Conservation (phyloP, 176 grass and related monocot genomes). For the Aegilops longissima region DNA sequence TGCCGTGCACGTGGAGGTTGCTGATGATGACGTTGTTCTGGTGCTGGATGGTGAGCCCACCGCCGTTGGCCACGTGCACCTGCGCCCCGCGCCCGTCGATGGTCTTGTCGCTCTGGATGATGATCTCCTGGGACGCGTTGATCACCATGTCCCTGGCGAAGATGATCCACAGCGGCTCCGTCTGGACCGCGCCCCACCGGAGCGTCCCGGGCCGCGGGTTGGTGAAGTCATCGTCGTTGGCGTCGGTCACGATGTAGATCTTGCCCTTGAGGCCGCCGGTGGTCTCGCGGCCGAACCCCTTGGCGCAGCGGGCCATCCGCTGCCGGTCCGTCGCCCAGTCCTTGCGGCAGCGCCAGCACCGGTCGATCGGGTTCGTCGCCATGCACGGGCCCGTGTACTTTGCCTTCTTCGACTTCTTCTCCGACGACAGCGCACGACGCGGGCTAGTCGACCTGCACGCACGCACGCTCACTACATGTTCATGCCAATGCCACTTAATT, state of each 20-base stretch:
- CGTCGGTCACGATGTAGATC: constrained; percentile 70
- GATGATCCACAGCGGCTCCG: constrained; percentile 67
- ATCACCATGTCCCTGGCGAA: constrained; percentile 76
- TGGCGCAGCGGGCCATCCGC: constrained; percentile 57
- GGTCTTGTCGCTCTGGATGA: constrained; percentile 76
- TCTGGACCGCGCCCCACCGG: constrained; percentile 61
- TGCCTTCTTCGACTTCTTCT: neutral
- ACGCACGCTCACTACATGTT: neutral
- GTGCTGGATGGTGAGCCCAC: constrained; percentile 58
- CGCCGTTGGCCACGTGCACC: constrained; percentile 65
- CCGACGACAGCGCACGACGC: constrained; percentile 11
- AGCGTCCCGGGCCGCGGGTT: constrained; percentile 64
- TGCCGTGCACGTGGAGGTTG: constrained; percentile 62
- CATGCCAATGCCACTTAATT: neutral
- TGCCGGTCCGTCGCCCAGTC: constrained; percentile 64
- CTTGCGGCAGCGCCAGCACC: constrained; percentile 71
- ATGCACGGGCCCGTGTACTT: constrained; percentile 35
- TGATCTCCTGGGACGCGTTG: constrained; percentile 59
- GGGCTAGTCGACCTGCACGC: constrained; percentile 29
- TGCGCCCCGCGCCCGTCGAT: constrained; percentile 77
- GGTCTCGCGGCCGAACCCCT: constrained; percentile 51
- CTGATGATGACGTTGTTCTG: constrained; percentile 56
- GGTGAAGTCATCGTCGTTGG: constrained; percentile 42
- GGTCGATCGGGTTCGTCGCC: constrained; percentile 86
- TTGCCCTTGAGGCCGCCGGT: constrained; percentile 49